Base-by-base conservation (phyloP, 2,329 filamentous ascomycete genomes). In the Trichoderma hamatum region DNA sequence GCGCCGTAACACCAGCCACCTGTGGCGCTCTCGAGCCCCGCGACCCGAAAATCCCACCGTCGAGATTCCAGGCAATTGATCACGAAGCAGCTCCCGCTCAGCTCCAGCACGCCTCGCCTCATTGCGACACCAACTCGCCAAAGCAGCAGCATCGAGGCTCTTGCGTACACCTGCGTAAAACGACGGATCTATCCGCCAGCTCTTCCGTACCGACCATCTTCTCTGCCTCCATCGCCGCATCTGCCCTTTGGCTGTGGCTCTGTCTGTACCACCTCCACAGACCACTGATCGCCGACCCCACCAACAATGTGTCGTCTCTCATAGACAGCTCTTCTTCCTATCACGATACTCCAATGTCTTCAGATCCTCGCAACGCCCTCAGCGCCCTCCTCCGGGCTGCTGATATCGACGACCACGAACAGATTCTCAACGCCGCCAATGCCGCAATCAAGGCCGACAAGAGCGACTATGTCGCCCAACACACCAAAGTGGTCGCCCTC, bases 401-500 rank as follows among this genome's bases (percentile, higher is more conserved):
- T 61, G 83, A 84, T 61, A 88, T 90, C 75, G 80, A 88, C 70
- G 92, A 96, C 82, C 90, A 94, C 79, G 87, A 91, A 58, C 90
- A 94, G 79, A 82, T 92, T 63, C 87, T 96, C 70, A 84, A 86
- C 76, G 84, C 87, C 62, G 85, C 88, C 75, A 88, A 88, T 75
- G 85, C 86, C 52, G 85, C 88, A 61, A 80, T 90, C 71, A 88
- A 88, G 74, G 84, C 86, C 68, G 86, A 89, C 72, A 90, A 89
- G 76, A 78, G 78, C 65, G 85, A 90, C 72, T 70, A 78, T 36
- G 82, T 87, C 51, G 89, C 90, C 65, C 89, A 90, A 46, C 89
- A 90, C 77, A 90, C 89, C 43, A 90, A 90, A 70, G 85, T 91
- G 16, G 86, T 95, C 55, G 92, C 92, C 26, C 85, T 96, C 24